A percentile compares a stretch with the other conserved stretches of the same genome.
These are phyloP conservation scores for Harrya chromipes DNA, from an alignment of 768 basidiomycete genomes.

Conservation along the genomic window DNA sequence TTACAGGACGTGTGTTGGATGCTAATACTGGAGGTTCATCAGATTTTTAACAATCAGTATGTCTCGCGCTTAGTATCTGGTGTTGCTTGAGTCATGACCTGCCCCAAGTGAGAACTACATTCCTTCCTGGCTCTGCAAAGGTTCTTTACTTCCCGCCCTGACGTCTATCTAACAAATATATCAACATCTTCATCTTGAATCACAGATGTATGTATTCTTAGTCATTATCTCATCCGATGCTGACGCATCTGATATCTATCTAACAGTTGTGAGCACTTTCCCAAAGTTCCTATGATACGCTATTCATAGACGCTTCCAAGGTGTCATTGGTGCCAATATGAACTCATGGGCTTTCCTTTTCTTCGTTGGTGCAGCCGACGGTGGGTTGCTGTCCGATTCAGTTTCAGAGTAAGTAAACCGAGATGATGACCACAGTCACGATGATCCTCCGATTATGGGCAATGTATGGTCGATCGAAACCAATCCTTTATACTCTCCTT, in stretches of 20 bases:
- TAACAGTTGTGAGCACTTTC: conserved; percentile 1
- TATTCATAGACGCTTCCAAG: not conserved
- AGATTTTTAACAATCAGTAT: no score
- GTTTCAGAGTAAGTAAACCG: not conserved
- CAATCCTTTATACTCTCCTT: not conserved
- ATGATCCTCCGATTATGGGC: conserved; percentile 7
- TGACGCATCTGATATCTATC: not conserved
- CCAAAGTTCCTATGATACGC: not conserved
- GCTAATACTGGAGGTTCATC: no score
- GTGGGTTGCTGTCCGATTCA: not conserved
- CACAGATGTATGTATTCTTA: no score
- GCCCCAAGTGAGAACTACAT: no score
- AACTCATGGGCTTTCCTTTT: not conserved
- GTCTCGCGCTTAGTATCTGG: no score
- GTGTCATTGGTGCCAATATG: not conserved
- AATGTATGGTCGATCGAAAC: conserved; percentile 1
- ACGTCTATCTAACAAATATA: no score
- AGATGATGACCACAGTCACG: not conserved
- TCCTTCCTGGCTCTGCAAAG: no score
- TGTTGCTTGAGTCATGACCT: no score
- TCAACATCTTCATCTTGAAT: no score
- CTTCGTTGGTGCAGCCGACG: conserved; percentile 3
- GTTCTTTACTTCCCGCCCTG: no score
- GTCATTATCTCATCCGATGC: no score
- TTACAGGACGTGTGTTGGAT: no score